Evolutionary conservation across 2,329 filamentous ascomycete species (phyloP).

Genomic region (Pseudogymnoascus verrucosus): DNA sequence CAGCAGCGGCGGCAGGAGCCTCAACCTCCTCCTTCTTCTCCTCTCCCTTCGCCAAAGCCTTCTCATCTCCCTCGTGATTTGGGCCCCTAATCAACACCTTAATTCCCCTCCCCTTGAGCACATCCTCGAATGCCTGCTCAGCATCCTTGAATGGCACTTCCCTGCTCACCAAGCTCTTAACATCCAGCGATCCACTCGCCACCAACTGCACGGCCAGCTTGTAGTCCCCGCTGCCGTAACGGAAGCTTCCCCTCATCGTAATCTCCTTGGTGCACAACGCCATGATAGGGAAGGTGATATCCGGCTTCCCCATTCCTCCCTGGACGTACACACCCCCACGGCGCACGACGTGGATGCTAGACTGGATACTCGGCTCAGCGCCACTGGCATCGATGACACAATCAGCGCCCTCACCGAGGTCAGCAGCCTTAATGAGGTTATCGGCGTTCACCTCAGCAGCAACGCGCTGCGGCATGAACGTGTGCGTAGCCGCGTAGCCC

Average conservation of each 20-base stretch:
- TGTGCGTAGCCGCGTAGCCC: conserved; percentile 63
- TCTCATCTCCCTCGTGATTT: conserved; percentile 42
- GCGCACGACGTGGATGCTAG: conserved; percentile 61
- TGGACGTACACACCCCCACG: conserved; percentile 73
- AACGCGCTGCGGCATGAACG: conserved; percentile 55
- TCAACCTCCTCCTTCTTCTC: conserved; percentile 3
- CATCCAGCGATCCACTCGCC: conserved; percentile 61
- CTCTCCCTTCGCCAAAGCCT: not conserved
- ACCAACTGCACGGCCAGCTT: conserved; percentile 67
- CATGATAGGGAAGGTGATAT: conserved; percentile 89
- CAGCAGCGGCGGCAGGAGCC: not conserved
- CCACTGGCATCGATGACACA: conserved; percentile 74
- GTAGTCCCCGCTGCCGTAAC: conserved; percentile 85
- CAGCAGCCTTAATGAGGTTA: conserved; percentile 55
- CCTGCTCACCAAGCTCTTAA: conserved; percentile 73
- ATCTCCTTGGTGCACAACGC: conserved; percentile 84
- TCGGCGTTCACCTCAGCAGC: conserved; percentile 65
- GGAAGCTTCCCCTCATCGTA: conserved; percentile 78
- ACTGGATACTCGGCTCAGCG: conserved; percentile 70
- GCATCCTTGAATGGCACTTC: conserved; percentile 74
- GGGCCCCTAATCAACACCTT: conserved; percentile 62
- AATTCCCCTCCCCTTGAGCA: conserved; percentile 73
- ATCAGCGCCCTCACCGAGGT: conserved; percentile 61
- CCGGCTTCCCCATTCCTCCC: conserved; percentile 80
- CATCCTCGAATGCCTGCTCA: conserved; percentile 78